Conservation (phyloP, 2,329 filamentous ascomycete genomes). For the Penicillium brevicompactum region DNA sequence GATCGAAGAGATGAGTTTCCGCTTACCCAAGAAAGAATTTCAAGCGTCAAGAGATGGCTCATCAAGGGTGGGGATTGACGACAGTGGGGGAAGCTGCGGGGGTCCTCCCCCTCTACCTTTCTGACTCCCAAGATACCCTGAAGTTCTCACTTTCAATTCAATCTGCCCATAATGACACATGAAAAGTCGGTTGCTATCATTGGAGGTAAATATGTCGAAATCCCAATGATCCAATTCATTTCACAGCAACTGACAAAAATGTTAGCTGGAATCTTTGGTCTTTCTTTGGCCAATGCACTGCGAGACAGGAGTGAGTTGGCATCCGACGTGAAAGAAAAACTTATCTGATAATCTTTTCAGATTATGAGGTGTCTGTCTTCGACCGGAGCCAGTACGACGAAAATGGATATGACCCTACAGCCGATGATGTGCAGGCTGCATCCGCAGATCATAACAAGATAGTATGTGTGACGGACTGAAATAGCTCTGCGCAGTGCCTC, state of each 20-base stretch:
- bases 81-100: no score
- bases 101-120: no score
- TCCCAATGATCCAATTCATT: no score
- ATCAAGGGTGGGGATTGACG: no score
- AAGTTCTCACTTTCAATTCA: background rate
- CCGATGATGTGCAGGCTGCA: constrained; percentile 17
- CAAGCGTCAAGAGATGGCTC: no score
- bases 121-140: no score
- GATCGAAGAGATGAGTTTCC: no score
- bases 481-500: background rate
- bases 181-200: constrained; percentile 15
- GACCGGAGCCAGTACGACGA: constrained; percentile 15
- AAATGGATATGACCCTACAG: constrained; percentile 14
- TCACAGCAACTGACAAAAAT: background rate
- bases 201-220: constrained; percentile 6
- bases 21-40: no score
- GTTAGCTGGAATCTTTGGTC: constrained; percentile 18
- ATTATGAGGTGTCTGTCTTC: constrained; percentile 16
- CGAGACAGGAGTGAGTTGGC: constrained; percentile 11
- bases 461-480: background rate
- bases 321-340: background rate
- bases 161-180: constrained; percentile 5
- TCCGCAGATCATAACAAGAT: constrained; percentile 23
- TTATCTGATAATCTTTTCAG: background rate
- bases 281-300: constrained; percentile 17